phyloP scores from a whole-genome alignment of 306 rosid genomes.

The Alnus rubra region DNA sequence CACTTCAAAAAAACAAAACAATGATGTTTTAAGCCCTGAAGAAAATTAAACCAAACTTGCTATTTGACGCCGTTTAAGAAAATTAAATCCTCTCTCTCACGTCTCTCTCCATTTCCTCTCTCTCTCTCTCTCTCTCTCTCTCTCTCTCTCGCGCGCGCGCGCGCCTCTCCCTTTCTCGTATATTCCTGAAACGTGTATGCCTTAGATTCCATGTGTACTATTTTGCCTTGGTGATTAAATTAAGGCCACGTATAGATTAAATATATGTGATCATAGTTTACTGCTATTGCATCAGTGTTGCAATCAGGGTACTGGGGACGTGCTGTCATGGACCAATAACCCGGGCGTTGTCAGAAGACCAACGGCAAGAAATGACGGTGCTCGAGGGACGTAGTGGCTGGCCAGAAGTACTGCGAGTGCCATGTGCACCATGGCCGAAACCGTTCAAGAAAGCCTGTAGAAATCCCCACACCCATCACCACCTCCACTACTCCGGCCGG shows the following conservation, averaged over 20 bases:
- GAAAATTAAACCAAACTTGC: too few relatives aligned
- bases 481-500: background rate
- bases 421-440: constrained; percentile 93
- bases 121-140: too few relatives aligned
- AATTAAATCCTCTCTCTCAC: too few relatives aligned
- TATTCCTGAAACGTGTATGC: background rate
- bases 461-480: constrained; percentile 63
- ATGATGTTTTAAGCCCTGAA: too few relatives aligned
- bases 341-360: constrained; percentile 92
- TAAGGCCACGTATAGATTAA: background rate
- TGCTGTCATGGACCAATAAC: constrained; percentile 96
- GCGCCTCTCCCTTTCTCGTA: too few relatives aligned
- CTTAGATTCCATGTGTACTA: background rate
- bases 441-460: constrained; percentile 99
- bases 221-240: background rate
- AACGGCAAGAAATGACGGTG: constrained; percentile 99
- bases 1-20: too few relatives aligned
- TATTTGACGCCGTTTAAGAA: too few relatives aligned
- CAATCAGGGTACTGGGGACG: constrained; percentile 91
- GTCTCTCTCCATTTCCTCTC: too few relatives aligned
- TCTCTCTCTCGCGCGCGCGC: too few relatives aligned
- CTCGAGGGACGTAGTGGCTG: constrained; percentile 88
- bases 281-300: constrained; percentile 44
- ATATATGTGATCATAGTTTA: background rate
- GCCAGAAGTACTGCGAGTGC: constrained; percentile 99